Evolutionary conservation across 2,329 filamentous ascomycete species (phyloP).

Genomic region (Colletotrichum cordylinicola): DNA sequence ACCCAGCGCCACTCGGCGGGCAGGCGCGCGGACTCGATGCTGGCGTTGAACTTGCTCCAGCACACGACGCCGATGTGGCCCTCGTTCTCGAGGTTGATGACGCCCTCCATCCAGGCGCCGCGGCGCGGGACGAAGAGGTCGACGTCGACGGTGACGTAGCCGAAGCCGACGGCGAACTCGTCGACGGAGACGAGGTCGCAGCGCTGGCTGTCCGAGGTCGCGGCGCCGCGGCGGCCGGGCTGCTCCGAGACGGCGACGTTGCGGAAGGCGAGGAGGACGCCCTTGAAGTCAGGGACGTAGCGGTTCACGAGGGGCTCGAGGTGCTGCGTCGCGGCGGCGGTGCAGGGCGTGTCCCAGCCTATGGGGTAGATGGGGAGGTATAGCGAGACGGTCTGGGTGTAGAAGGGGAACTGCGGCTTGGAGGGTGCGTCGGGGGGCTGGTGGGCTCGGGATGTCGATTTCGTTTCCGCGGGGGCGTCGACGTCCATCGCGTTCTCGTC

Average conservation of each 20-base stretch:
- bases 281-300: conserved; percentile 75
- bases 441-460: conserved; percentile 36
- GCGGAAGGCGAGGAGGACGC: conserved; percentile 77
- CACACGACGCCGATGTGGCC: conserved; percentile 89
- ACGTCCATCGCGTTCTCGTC: conserved; percentile 45
- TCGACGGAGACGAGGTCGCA: conserved; percentile 60
- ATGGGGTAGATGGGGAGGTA: conserved; percentile 78
- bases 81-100: conserved; percentile 85
- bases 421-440: conserved; percentile 41
- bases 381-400: conserved; percentile 79
- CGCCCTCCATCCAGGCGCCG: conserved; percentile 79
- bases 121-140: conserved; percentile 80
- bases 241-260: conserved; percentile 70
- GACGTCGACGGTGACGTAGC: conserved; percentile 89
- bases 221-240: conserved; percentile 53
- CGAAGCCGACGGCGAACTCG: conserved; percentile 86
- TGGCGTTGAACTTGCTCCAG: conserved; percentile 91
- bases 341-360: conserved; percentile 72
- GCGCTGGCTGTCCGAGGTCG: conserved; percentile 52
- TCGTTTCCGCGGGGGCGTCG: conserved; percentile 34
- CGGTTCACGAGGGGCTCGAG: conserved; percentile 77
- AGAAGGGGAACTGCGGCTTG: conserved; percentile 70
- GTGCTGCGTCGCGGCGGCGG: conserved; percentile 75
- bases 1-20: conserved; percentile 84
- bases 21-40: conserved; percentile 78